phyloP scores from a whole-genome alignment of 108 stramenopile genomes.

The Skeletonema costatum region DNA sequence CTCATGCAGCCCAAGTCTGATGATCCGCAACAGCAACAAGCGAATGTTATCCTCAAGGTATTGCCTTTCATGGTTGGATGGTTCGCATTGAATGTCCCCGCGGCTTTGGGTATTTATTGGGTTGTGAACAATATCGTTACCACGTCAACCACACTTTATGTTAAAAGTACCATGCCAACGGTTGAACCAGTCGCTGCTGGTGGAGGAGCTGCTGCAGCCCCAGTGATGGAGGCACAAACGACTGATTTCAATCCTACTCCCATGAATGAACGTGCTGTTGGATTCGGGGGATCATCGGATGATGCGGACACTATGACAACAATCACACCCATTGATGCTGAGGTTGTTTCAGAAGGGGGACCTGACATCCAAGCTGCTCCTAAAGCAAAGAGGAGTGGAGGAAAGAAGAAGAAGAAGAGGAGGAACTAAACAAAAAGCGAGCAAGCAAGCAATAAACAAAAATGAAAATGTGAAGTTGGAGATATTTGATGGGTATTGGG shows the following conservation, averaged over 20 bases:
- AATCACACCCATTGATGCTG: slow-evolving; percentile 59
- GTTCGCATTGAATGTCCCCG: slow-evolving; percentile 94
- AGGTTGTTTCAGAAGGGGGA: slow-evolving; percentile 49
- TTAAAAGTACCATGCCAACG: slow-evolving; percentile 67
- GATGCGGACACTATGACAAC: slow-evolving; percentile 48
- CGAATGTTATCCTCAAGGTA: slow-evolving; percentile 84
- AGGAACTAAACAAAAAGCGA: slow-evolving; percentile 41
- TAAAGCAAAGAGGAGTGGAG: slow-evolving; percentile 34
- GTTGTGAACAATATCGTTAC: slow-evolving; percentile 95
- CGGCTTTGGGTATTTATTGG: slow-evolving; percentile 96
- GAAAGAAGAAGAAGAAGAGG: slow-evolving; percentile 58
- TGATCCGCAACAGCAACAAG: slow-evolving; percentile 67
- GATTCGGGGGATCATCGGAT: slow-evolving; percentile 57
- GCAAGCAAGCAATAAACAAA: not conserved
- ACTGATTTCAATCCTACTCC: slow-evolving; percentile 75
- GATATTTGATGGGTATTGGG: not conserved
- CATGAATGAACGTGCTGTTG: slow-evolving; percentile 78
- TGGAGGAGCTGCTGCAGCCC: slow-evolving; percentile 25
- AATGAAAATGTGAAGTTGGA: not conserved
- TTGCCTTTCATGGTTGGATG: slow-evolving; percentile 96
- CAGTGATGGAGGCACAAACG: slow-evolving; percentile 31
- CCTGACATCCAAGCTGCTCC: slow-evolving; percentile 29
- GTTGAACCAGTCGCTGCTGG: slow-evolving; percentile 35
- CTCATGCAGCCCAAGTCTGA: slow-evolving; percentile 78
- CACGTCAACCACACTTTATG: slow-evolving; percentile 76